Evolutionary conservation across 179 eudicot genomes (phyloP).

Genomic region (Corrigiola litoralis): DNA sequence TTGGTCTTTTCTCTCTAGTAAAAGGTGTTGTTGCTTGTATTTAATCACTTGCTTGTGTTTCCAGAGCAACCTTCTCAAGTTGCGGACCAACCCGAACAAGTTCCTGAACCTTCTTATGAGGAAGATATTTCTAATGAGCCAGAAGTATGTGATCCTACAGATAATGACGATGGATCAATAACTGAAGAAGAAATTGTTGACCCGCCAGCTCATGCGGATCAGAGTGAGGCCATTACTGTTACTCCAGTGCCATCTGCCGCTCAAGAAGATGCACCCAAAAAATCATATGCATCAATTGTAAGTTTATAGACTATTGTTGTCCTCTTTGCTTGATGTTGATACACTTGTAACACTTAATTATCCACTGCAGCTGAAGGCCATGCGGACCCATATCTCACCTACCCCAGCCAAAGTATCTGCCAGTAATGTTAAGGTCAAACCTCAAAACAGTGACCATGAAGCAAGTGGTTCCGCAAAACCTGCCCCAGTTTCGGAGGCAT

Average conservation of each 20-base stretch:
- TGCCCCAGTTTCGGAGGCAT: constrained; percentile 34
- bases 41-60: no score
- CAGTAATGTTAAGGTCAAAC: constrained; percentile 33
- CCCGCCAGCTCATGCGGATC: constrained; percentile 32
- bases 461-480: constrained; percentile 31
- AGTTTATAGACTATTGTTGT: constrained; percentile 21
- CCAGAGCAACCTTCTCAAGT: constrained; percentile 44
- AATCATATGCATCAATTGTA: constrained; percentile 82
- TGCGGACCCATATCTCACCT: constrained; percentile 32
- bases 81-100: constrained; percentile 25
- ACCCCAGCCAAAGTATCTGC: constrained; percentile 36
- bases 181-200: constrained; percentile 55
- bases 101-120: constrained; percentile 32
- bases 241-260: constrained; percentile 34
- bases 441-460: constrained; percentile 41
- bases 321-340: neutral
- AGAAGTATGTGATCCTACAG: constrained; percentile 62
- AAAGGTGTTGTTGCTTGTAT: no score
- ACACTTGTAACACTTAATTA: neutral
- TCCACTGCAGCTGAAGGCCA: constrained; percentile 49
- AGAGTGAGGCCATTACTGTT: constrained; percentile 28
- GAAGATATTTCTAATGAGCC: constrained; percentile 44
- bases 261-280: constrained; percentile 52
- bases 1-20: neutral
- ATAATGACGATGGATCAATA: constrained; percentile 47